These are phyloP conservation scores for Elsinoe arachidis DNA, from an alignment of 2,329 filamentous ascomycete species.

Conservation along the genomic window DNA sequence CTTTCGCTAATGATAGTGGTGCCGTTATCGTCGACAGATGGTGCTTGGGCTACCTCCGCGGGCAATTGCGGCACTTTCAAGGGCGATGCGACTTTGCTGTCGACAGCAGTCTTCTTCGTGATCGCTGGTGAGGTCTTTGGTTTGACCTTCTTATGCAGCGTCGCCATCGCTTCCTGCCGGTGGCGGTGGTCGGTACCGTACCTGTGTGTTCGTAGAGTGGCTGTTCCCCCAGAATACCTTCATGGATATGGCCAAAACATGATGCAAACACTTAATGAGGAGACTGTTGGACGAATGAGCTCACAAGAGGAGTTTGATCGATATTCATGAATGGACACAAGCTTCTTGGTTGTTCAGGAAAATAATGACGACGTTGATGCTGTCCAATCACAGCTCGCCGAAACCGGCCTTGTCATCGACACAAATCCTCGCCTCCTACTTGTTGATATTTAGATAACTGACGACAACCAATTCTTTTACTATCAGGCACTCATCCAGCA, in stretches of 20 bases:
- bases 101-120: too few species aligned
- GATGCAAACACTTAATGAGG: slow-evolving; percentile 12
- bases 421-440: background rate
- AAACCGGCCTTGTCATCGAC: background rate
- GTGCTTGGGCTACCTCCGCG: background rate
- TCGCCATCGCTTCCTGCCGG: too few species aligned
- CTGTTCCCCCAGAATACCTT: slow-evolving; percentile 17
- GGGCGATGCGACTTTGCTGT: background rate
- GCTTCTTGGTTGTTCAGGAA: background rate
- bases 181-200: too few species aligned
- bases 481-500: too few species aligned
- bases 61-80: background rate
- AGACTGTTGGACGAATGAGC: too few species aligned
- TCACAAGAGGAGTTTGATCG: too few species aligned
- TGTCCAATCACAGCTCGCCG: slow-evolving; percentile 3
- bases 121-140: background rate
- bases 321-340: too few species aligned
- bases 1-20: slow-evolving; percentile 43
- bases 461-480: slow-evolving; percentile 20
- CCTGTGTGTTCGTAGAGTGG: background rate
- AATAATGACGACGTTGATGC: background rate
- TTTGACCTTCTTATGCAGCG: background rate
- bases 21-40: background rate
- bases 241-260: slow-evolving; percentile 47
- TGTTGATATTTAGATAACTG: background rate